Evolutionary conservation across 306 rosid genomes (phyloP), one percentile per base, ranked within the genome.

Genomic region (Castanea sativa): DNA sequence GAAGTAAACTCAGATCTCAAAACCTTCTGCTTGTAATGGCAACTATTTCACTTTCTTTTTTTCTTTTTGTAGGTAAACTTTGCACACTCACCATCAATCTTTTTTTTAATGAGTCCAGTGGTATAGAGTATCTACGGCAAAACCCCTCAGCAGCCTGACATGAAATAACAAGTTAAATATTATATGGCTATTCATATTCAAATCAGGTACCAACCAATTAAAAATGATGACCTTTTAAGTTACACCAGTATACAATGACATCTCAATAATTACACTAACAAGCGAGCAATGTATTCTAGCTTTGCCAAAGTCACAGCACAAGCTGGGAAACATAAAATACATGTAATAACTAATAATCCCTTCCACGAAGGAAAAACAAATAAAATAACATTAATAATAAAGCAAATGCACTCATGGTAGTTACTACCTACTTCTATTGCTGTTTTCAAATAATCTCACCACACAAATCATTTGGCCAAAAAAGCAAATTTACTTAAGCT

Each of bases 81-180:
- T 68, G 64, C 20, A 81, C 73, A 90, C 97, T 92, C 87, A 94
- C 99, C 97, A 74, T 94, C 99, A 15, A 83, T 79, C 90, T 89
- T 94, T 81, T 65, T 80, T 87, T 92, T 41, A 92, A 72, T 4
- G 82, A 77, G 76, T 90, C 88, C 74, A 87, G 77, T 29, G 97
- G 88, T 72, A 92, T 90, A 76, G 97, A 87, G 87, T 94, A 86
- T 87, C 92, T 90, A 32, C 97, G 95, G 35, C 86, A 88, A 85
- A 94, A 94, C 15, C 99, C 99, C 83, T 92, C 99, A 27, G 84
- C 83, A 60, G 99, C 99, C 99, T 94, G 90, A 76, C 82, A 91
- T 57, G 55, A 86, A 80, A 82, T 74, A 83, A 70, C 45, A 41
- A 80, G 29, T 59, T 70, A 68, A 82, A 73, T 14, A 84, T 79